Evolutionary conservation across 495 filamentous ascomycete genomes (phyloP).

Genomic region (Hapsidospora chrysogenum): DNA sequence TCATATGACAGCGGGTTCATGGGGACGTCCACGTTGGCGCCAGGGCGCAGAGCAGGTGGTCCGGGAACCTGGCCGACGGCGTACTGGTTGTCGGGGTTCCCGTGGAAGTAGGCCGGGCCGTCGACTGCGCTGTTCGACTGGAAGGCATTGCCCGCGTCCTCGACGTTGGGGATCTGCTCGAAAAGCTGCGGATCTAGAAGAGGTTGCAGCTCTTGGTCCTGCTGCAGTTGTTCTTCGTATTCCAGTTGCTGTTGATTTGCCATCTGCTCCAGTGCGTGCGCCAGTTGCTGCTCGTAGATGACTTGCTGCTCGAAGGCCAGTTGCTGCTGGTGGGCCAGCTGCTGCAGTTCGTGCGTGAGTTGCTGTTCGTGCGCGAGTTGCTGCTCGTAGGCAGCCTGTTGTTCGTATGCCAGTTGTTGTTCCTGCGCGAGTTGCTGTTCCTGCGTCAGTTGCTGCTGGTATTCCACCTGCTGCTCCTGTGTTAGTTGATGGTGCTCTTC

Average conservation of each 20-base stretch:
- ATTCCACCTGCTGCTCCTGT: not conserved
- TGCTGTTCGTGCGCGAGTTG: not conserved
- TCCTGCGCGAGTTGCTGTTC: not conserved
- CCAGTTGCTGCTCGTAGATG: not conserved
- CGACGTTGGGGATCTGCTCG: too few relatives aligned
- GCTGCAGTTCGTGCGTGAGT: not conserved
- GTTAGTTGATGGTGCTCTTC: not conserved
- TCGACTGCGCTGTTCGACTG: too few relatives aligned
- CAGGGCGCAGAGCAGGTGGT: too few relatives aligned
- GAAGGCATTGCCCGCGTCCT: too few relatives aligned
- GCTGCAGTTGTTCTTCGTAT: not conserved
- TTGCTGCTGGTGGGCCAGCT: not conserved
- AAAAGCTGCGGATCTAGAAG: not conserved
- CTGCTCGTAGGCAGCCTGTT: not conserved
- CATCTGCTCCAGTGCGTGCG: not conserved
- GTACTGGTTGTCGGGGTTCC: too few relatives aligned
- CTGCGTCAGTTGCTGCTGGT: not conserved
- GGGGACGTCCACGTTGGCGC: too few relatives aligned
- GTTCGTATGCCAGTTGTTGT: not conserved
- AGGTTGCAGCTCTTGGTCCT: not conserved
- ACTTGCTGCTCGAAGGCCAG: not conserved
- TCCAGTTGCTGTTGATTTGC: not conserved
- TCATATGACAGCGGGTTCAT: too few relatives aligned
- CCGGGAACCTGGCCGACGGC: too few relatives aligned
- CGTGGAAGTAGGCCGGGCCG: too few relatives aligned